Conservation (phyloP, 2,329 filamentous ascomycete genomes). For the Paraconiothyrium brasiliense region DNA sequence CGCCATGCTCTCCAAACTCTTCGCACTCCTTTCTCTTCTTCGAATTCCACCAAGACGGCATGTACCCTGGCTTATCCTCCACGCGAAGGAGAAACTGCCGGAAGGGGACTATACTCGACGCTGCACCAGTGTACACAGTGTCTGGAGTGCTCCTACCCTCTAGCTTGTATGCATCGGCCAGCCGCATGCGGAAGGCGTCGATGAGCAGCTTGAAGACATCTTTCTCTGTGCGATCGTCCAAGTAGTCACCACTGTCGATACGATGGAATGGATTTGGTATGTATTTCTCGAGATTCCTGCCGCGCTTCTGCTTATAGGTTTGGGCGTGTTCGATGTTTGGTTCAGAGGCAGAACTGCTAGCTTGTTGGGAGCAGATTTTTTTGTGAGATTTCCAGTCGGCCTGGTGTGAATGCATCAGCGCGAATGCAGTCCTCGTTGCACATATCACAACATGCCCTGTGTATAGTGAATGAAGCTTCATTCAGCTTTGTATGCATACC, state of each 20-base stretch:
- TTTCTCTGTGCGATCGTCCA: conserved; percentile 35
- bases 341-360: background rate
- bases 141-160: conserved; percentile 21
- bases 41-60: conserved; percentile 37
- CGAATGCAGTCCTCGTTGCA: too few relatives aligned
- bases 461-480: too few relatives aligned
- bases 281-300: conserved; percentile 26
- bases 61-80: conserved; percentile 17
- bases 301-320: conserved; percentile 9
- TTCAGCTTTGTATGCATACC: background rate
- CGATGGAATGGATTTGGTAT: conserved; percentile 35
- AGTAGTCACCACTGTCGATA: conserved; percentile 32
- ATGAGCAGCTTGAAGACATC: conserved; percentile 44
- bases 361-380: conserved; percentile 32
- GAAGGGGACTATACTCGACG: conserved; percentile 29
- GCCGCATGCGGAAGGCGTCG: conserved; percentile 40
- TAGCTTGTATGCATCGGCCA: conserved; percentile 30
- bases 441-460: too few relatives aligned
- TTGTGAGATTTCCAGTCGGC: conserved; percentile 47
- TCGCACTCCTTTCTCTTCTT: conserved; percentile 34
- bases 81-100: conserved; percentile 28
- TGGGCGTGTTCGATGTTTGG: conserved; percentile 12
- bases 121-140: conserved; percentile 30
- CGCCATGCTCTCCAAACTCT: conserved; percentile 24
- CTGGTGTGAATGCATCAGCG: background rate